Evolutionary conservation across 2,329 filamentous ascomycete species (phyloP).

Genomic region (Cadophora luteo-olivacea): DNA sequence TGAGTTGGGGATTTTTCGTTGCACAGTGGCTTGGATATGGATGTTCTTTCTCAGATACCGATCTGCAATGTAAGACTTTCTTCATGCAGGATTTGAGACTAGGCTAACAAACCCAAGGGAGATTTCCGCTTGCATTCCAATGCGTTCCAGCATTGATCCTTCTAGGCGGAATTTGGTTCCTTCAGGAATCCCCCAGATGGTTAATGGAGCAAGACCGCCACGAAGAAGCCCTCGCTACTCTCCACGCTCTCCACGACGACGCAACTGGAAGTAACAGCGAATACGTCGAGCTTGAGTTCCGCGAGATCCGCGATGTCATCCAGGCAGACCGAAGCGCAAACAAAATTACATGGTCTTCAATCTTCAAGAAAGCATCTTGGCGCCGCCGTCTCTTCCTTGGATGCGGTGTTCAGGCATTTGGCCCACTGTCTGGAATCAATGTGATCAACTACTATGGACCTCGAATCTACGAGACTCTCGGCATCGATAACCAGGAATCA

Average conservation of each 20-base stretch:
- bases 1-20: slow-evolving; percentile 40
- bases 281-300: slow-evolving; percentile 47
- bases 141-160: slow-evolving; percentile 58
- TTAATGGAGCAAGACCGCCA: slow-evolving; percentile 59
- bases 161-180: slow-evolving; percentile 55
- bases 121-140: slow-evolving; percentile 61
- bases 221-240: slow-evolving; percentile 59
- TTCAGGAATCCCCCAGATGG: slow-evolving; percentile 63
- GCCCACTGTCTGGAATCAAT: slow-evolving; percentile 54
- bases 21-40: slow-evolving; percentile 39
- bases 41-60: slow-evolving; percentile 26
- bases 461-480: slow-evolving; percentile 66
- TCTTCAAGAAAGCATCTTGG: slow-evolving; percentile 52
- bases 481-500: slow-evolving; percentile 51
- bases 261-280: slow-evolving; percentile 51
- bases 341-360: slow-evolving; percentile 49
- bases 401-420: slow-evolving; percentile 55
- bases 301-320: slow-evolving; percentile 58
- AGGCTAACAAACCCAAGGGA: slow-evolving; percentile 51
- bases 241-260: slow-evolving; percentile 61
- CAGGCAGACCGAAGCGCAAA: slow-evolving; percentile 57
- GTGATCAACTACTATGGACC: slow-evolving; percentile 43
- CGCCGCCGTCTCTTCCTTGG: slow-evolving; percentile 54
- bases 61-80: slow-evolving; percentile 24
- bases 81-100: background rate